These are phyloP conservation scores for Malania oleifera DNA, from an alignment of 164 flowering plant genomes.

Conservation along the genomic window DNA sequence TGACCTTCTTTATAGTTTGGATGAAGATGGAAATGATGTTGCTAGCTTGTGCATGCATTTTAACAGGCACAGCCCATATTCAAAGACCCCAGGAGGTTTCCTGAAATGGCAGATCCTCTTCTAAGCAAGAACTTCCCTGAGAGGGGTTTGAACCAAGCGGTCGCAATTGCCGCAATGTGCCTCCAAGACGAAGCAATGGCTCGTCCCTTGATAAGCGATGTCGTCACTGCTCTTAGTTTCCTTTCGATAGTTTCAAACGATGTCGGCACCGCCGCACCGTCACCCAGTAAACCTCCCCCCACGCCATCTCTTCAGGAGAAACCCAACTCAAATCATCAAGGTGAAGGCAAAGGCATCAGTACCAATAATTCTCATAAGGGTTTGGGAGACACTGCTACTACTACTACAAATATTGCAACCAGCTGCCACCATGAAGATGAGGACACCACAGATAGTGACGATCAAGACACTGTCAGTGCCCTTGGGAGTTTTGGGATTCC, in stretches of 20 bases:
- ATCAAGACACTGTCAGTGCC: too few species aligned
- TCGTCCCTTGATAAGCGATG: background rate
- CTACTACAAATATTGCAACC: too few species aligned
- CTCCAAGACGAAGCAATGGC: background rate
- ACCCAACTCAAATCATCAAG: too few species aligned
- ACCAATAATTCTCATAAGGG: too few species aligned
- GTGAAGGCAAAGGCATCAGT: too few species aligned
- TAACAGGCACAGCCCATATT: slow-evolving; percentile 1
- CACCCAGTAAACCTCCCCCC: too few species aligned
- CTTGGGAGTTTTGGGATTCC: too few species aligned
- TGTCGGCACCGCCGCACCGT: background rate
- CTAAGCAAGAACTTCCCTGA: background rate
- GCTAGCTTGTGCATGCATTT: background rate
- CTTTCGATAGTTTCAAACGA: background rate
- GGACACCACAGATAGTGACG: too few species aligned
- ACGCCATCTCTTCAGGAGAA: too few species aligned
- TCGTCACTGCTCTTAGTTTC: background rate
- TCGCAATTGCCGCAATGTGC: slow-evolving; percentile 1
- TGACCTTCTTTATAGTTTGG: background rate
- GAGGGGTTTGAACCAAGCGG: background rate
- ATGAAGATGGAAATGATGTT: background rate
- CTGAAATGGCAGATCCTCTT: slow-evolving; percentile 2
- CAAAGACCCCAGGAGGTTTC: background rate
- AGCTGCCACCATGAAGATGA: too few species aligned
- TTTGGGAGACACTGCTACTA: too few species aligned